Evolutionary conservation across 1,139 yeast species (phyloP).

Genomic region (Saccharomyces hybrid): DNA sequence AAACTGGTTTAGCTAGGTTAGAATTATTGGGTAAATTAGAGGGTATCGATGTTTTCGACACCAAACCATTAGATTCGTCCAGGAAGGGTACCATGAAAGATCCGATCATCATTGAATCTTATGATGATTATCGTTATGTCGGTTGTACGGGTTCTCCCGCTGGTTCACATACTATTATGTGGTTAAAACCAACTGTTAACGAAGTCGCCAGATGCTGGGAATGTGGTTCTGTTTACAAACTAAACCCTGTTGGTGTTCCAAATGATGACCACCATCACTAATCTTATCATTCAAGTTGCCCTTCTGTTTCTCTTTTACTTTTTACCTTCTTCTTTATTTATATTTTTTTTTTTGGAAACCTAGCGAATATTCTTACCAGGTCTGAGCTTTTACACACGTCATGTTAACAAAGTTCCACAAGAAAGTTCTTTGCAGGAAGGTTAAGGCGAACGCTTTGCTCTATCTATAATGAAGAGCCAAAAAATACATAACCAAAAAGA

Average conservation of each 20-base stretch:
- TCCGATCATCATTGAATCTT: constrained; percentile 85
- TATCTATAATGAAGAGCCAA: not conserved
- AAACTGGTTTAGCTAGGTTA: constrained; percentile 97
- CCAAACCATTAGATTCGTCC: constrained; percentile 77
- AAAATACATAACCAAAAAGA: not conserved
- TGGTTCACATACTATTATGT: constrained; percentile 81
- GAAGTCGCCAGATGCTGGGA: constrained; percentile 96
- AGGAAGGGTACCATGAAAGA: constrained; percentile 83
- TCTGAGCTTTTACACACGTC: not conserved
- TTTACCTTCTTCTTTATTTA: not conserved
- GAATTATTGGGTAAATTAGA: constrained; percentile 91
- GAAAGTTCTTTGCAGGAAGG: not conserved
- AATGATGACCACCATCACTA: constrained; percentile 39
- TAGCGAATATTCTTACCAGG: not conserved
- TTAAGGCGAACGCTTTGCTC: not conserved
- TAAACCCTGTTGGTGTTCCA: constrained; percentile 84
- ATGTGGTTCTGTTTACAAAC: constrained; percentile 90
- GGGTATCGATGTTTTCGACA: constrained; percentile 93
- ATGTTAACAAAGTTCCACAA: not conserved
- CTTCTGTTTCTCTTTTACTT: not conserved
- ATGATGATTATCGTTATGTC: constrained; percentile 88
- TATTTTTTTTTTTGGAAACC: not conserved
- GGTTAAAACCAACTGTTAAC: constrained; percentile 86
- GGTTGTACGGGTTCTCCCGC: constrained; percentile 98
- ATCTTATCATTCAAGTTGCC: not conserved